Evolutionary conservation across 2,329 filamentous ascomycete species (phyloP), one percentile per base, ranked within the genome.

Genomic region (Alternaria ethzedia): DNA sequence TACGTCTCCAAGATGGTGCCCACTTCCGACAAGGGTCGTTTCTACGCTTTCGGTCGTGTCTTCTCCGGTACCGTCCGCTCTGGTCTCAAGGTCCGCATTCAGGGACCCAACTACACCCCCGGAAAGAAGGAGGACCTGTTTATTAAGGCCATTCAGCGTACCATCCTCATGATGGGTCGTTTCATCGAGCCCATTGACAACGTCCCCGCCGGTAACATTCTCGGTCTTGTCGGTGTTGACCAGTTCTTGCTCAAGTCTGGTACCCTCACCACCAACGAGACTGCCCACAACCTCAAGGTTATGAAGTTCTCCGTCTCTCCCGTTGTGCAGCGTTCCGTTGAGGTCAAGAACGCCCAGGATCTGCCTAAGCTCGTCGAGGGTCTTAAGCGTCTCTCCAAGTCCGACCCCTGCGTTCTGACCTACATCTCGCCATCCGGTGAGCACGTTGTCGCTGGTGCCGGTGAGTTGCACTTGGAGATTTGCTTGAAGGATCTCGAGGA

Each of bases 1-100:
- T 99, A 99, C 92, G 94, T 99, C 84, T 99, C 96, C 84, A 99
- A 99, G 93, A 99, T 99, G 96, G 96, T 99, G 81, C 96, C 96
- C 80, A 99, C 96, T 77, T 96, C 94, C 79, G 96, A 99, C 82
- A 98, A 97, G 91, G 96, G 96, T 85, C 95, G 96, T 86, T 99
- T 99, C 93, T 99, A 97, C 87, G 96, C 96, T 83, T 99, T 99
- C 87, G 96, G 96, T 86, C 96, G 96, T 97, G 96, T 99, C 86
- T 99, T 98, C 89, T 88, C 96, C 77, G 96, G 96, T 92, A 98
- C 94, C 82, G 96, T 97, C 87, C 88, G 88, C 81, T 98, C 96
- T 75, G 96, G 96, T 87, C 88, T 98, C 79, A 98, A 98, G 91
- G 96, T 99, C 90, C 96, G 96, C 85, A 99, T 99, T 83, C 96